Percentiles rank a stretch among this genome's conserved stretches.
phyloP scores from a whole-genome alignment of 2,329 filamentous ascomycete species.

The Xylaria sp. region DNA sequence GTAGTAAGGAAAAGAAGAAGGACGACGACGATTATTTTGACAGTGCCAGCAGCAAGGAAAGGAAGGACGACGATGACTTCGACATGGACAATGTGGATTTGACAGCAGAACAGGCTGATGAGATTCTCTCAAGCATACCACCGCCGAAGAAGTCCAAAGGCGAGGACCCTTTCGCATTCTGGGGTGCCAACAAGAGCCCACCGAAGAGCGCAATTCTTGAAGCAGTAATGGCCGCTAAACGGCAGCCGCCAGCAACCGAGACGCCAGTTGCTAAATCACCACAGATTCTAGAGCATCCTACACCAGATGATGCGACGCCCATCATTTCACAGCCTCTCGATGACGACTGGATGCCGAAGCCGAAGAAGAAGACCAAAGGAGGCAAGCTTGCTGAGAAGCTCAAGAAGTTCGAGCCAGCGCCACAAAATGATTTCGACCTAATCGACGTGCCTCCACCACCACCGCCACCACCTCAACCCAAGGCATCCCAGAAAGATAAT shows the following conservation, averaged over 20 bases:
- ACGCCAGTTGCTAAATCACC: conserved; percentile 62
- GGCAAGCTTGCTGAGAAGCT: conserved; percentile 67
- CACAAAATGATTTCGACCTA: conserved; percentile 52
- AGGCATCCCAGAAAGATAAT: conserved; percentile 53
- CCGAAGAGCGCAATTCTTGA: conserved; percentile 51
- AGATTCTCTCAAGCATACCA: conserved; percentile 44
- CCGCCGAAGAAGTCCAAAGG: conserved; percentile 46
- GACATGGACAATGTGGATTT: conserved; percentile 49
- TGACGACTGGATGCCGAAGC: conserved; percentile 58
- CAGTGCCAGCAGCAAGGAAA: conserved; percentile 43
- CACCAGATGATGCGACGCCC: conserved; percentile 54
- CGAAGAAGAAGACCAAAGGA: conserved; percentile 58
- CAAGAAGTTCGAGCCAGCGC: conserved; percentile 63
- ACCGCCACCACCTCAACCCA: conserved; percentile 53
- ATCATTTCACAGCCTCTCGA: conserved; percentile 52
- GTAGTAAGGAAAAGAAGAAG: conserved; percentile 42
- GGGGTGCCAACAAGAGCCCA: conserved; percentile 58
- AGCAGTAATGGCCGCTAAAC: conserved; percentile 44
- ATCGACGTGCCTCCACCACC: conserved; percentile 53
- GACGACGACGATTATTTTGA: not conserved
- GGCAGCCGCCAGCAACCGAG: conserved; percentile 49
- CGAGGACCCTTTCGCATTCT: conserved; percentile 64
- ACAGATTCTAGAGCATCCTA: conserved; percentile 58
- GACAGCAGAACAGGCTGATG: conserved; percentile 46
- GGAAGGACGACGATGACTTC: conserved; percentile 42